These are phyloP conservation scores for Vanrija sp. DNA, from an alignment of 1,284 basidiomycete genomes.

Conservation along the genomic window DNA sequence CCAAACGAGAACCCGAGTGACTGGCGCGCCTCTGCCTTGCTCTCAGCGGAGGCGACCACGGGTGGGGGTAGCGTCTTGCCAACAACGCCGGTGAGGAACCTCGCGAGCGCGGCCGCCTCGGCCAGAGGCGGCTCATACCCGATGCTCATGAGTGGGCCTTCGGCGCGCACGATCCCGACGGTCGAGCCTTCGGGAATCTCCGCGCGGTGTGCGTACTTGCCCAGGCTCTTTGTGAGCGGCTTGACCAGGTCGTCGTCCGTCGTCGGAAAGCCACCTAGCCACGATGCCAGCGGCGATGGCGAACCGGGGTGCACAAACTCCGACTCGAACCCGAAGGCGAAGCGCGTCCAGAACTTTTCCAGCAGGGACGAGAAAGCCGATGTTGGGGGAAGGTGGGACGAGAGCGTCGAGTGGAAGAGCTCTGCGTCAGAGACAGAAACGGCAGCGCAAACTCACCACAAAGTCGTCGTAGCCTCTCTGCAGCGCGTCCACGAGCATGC, in stretches of 20 bases:
- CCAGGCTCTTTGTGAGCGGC: no score
- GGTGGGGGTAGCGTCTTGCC: conserved; percentile 3
- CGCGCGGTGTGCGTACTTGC: no score
- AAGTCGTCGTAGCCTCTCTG: conserved; percentile 41
- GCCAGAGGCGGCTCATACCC: background rate
- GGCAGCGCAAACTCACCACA: conserved; percentile 22
- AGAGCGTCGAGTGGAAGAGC: conserved; percentile 32
- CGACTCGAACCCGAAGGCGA: conserved; percentile 35
- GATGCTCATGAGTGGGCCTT: background rate
- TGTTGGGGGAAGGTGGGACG: conserved; percentile 18
- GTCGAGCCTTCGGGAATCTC: background rate
- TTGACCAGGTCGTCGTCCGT: background rate
- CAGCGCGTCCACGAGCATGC: conserved; percentile 31
- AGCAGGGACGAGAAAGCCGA: conserved; percentile 17
- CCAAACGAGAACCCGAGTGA: conserved; percentile 25
- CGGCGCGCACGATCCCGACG: background rate
- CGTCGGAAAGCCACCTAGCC: conserved; percentile 24
- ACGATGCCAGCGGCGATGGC: conserved; percentile 13
- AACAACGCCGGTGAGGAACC: conserved; percentile 22
- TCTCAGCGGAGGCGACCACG: background rate
- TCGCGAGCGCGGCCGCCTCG: conserved; percentile 14
- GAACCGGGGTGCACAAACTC: conserved; percentile 15
- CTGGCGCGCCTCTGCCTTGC: conserved; percentile 3
- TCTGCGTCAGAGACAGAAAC: conserved; percentile 13
- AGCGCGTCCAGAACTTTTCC: conserved; percentile 41